These are phyloP conservation scores for Crepidotus variabilis DNA, from an alignment of 768 basidiomycete genomes.

Conservation along the genomic window DNA sequence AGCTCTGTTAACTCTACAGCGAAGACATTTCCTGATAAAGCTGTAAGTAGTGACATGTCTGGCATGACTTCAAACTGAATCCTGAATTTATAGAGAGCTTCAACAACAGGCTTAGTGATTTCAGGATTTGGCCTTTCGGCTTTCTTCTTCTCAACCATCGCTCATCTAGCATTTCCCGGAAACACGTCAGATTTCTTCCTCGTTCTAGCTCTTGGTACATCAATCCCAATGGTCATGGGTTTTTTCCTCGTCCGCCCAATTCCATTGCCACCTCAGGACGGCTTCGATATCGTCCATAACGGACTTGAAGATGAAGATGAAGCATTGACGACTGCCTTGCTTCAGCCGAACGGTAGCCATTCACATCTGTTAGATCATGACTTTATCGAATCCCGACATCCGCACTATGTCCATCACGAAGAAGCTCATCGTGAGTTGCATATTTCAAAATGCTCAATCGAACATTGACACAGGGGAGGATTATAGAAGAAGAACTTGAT, in stretches of 20 bases:
- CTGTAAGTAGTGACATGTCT: constrained; percentile 39
- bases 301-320: constrained; percentile 15
- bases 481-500: constrained; percentile 6
- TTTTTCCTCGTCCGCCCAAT: constrained; percentile 69
- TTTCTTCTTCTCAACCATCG: constrained; percentile 80
- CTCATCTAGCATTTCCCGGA: constrained; percentile 69
- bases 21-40: constrained; percentile 71
- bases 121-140: constrained; percentile 91
- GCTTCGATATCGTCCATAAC: constrained; percentile 15
- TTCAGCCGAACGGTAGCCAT: constrained; percentile 12
- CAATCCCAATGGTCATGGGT: constrained; percentile 77
- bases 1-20: constrained; percentile 80
- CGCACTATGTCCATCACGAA: constrained; percentile 11
- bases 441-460: background rate
- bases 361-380: constrained; percentile 21
- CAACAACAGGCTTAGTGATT: constrained; percentile 72
- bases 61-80: constrained; percentile 1
- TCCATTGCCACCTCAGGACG: constrained; percentile 44
- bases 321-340: constrained; percentile 9
- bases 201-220: constrained; percentile 73
- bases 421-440: constrained; percentile 2
- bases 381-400: constrained; percentile 14
- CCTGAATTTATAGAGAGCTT: constrained; percentile 53
- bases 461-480: background rate
- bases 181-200: constrained; percentile 76